phyloP scores from a whole-genome alignment of 169 alveolate species.

The Ichthyophthirius multifiliis region DNA sequence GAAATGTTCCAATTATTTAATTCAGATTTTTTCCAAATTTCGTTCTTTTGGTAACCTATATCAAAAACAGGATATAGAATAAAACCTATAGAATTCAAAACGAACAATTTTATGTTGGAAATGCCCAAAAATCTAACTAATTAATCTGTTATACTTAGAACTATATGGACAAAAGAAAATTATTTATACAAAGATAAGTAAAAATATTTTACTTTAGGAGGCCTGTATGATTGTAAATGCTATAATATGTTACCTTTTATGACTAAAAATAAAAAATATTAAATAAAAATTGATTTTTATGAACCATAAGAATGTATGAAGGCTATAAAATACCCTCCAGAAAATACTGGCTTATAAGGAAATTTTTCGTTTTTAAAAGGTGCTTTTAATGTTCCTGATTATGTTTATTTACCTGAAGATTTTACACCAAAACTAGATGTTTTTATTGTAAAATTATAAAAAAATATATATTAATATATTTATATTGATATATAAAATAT shows the following conservation, averaged over 20 bases:
- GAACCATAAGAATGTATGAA: not conserved
- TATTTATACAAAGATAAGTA: not conserved
- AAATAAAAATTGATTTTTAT: not conserved
- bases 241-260: not conserved
- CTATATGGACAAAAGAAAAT: not conserved
- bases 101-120: not conserved
- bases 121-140: not conserved
- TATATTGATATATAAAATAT: too few species aligned
- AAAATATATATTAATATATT: not conserved
- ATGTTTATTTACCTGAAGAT: not conserved
- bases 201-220: not conserved
- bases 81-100: not conserved
- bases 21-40: not conserved
- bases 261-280: not conserved
- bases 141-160: not conserved
- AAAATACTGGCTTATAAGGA: not conserved
- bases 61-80: not conserved
- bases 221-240: not conserved
- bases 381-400: not conserved
- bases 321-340: conserved; percentile 1
- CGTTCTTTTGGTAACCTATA: not conserved
- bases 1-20: not conserved
- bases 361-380: not conserved
- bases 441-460: not conserved
- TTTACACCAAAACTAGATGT: not conserved